Evolutionary conservation across 106 monocot genomes (phyloP).

Genomic region (Platanthera guangdongensis): DNA sequence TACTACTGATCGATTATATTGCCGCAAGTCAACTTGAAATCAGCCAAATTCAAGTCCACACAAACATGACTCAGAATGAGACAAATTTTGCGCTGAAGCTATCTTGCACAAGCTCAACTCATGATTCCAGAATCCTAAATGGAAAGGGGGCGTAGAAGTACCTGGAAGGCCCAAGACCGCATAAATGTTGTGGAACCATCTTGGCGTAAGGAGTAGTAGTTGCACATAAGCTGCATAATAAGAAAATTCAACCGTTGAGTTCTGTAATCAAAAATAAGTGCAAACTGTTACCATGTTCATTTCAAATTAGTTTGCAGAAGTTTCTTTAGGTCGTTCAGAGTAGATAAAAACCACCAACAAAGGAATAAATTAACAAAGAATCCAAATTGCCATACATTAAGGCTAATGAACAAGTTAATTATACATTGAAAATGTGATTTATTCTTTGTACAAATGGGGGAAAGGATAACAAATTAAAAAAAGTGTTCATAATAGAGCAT

Average conservation of each 20-base stretch:
- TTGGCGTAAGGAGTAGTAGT: constrained; percentile 89
- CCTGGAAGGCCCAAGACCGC: constrained; percentile 88
- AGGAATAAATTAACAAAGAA: not conserved
- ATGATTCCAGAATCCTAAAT: no score
- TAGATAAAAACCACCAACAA: not conserved
- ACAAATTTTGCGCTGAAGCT: no score
- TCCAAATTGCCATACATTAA: not conserved
- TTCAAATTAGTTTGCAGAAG: not conserved
- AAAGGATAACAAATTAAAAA: not conserved
- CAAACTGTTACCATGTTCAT: constrained; percentile 1
- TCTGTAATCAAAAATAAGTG: not conserved
- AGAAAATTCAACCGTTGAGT: not conserved
- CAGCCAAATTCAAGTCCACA: no score
- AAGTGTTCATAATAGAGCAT: not conserved
- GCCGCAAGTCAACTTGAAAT: no score
- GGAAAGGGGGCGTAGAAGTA: constrained; percentile 5
- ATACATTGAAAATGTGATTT: not conserved
- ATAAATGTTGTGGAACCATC: constrained; percentile 67
- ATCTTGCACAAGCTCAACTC: no score
- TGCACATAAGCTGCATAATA: constrained; percentile 81
- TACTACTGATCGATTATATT: no score
- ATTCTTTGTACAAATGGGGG: not conserved
- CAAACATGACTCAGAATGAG: no score
- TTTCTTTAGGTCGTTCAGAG: not conserved
- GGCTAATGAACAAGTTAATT: not conserved